A percentile compares a stretch with the other conserved stretches of the same genome.
Evolutionary conservation across 225 moss, liverwort and hornwort genomes (phyloP).

Genomic region (Physcomitrellopsis africana): DNA sequence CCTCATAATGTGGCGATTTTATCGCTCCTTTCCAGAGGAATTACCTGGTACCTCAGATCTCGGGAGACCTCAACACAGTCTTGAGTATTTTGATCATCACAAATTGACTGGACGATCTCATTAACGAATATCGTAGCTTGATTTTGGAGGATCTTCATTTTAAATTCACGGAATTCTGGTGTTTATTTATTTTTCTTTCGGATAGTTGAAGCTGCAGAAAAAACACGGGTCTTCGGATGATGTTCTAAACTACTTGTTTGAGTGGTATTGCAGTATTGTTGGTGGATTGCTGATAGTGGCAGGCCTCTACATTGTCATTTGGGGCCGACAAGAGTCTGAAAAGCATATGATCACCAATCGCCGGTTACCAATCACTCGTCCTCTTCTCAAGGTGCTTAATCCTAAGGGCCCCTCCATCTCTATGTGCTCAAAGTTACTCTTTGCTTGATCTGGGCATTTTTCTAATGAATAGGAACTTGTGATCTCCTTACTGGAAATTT

Average conservation of each 20-base stretch:
- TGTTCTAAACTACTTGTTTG: constrained; percentile 24
- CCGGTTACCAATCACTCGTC: constrained; percentile 45
- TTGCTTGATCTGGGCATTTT: constrained; percentile 54
- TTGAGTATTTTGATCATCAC: constrained; percentile 12
- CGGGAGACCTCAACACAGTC: background rate
- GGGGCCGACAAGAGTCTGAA: constrained; percentile 80
- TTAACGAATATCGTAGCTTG: background rate
- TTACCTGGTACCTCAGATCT: constrained; percentile 2
- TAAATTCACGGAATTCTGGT: background rate
- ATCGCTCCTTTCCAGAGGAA: background rate
- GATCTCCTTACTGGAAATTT: constrained; percentile 12
- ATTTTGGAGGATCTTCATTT: background rate
- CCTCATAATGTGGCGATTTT: background rate
- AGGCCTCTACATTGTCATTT: constrained; percentile 81
- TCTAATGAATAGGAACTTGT: constrained; percentile 40
- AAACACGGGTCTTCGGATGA: background rate
- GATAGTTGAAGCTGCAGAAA: constrained; percentile 8
- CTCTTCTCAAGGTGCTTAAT: constrained; percentile 92
- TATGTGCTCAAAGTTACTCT: constrained; percentile 44
- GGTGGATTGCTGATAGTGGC: constrained; percentile 74
- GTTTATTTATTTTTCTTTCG: background rate
- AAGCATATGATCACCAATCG: constrained; percentile 43
- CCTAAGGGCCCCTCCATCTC: constrained; percentile 66
- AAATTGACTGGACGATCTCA: constrained; percentile 4
- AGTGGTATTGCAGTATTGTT: constrained; percentile 59